Evolutionary conservation across 1,284 basidiomycete genomes (phyloP), one percentile per base, ranked within the genome.

Genomic region (Stygiomarasmius scandens): DNA sequence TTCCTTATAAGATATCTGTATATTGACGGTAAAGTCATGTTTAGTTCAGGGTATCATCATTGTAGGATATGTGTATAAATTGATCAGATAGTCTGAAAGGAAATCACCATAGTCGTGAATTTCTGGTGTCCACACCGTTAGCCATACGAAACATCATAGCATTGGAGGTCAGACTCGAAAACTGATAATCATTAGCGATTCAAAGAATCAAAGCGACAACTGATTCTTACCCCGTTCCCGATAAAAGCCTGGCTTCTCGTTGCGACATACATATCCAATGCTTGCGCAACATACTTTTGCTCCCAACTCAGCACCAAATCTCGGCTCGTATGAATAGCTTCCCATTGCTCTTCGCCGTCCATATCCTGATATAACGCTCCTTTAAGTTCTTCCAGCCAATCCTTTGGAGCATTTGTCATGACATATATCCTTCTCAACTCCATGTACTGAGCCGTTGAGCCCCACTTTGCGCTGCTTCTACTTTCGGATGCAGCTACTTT

Each of bases 131-230:
- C 3, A 70, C 59, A 2, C 64, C 64, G 36, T 64, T 67, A 14
- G 64, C 63, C 74, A 77, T 77, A 16, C 84, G 75, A 32, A 85
- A 68, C 77, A 84, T 79, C 38, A 78, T 77, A 4, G 82, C 73
- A 59, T 84, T 85, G 2, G 80, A 77, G 0, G 81, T 83, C 63
- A 86, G 56, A 59, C 80, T 84, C 24, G 84, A 86, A 58, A 84
- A 86, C 83, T 10, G 16, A 16, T 3, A 6, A 8, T 24, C 22
- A 22, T 23, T 25, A 23, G 22, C 14, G 4, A 12, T 47, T 20
- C 10, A 20, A 24, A 24, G 8, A n/a, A n/a, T 12, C 12, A 5
- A 32, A 32, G 29, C 29, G 12, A 32, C 6, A 32, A 32, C 46
- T 23, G 5, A 44, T 8, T 6, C 81, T 61, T 58, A 81, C 81